A percentile compares a stretch with the other conserved stretches of the same genome.
Evolutionary conservation across 139 green algal species (phyloP).

Genomic region (Chlamydomonas asymmetrica): DNA sequence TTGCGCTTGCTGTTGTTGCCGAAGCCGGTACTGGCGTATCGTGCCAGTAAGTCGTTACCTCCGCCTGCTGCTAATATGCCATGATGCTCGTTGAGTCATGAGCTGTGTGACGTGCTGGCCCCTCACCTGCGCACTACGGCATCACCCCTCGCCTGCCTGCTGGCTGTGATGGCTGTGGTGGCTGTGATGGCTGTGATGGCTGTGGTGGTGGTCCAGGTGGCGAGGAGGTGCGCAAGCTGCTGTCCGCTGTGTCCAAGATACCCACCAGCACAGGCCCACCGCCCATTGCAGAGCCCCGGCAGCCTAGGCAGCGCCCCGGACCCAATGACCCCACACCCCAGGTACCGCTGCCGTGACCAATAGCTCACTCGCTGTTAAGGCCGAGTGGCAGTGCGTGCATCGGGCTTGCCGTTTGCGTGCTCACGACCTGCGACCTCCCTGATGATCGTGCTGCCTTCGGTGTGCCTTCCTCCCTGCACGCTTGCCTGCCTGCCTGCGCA

Average conservation of each 20-base stretch:
- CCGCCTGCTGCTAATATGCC: no score
- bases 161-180: no score
- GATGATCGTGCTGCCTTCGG: background rate
- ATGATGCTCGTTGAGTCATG: no score
- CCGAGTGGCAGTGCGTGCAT: background rate
- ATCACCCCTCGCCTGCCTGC: no score
- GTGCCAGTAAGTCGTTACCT: no score
- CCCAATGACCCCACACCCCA: slow-evolving; percentile 21
- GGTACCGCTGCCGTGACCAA: background rate
- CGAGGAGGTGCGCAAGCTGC: slow-evolving; percentile 52
- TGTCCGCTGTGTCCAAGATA: slow-evolving; percentile 37
- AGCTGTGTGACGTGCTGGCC: no score
- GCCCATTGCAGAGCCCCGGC: slow-evolving; percentile 39
- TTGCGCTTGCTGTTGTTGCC: no score
- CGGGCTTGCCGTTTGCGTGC: background rate
- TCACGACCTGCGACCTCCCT: background rate
- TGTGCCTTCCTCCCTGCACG: background rate
- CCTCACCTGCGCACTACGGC: no score
- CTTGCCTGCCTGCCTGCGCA: background rate
- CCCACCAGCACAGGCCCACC: slow-evolving; percentile 5
- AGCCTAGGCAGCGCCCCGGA: slow-evolving; percentile 6
- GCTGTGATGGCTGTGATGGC: no score
- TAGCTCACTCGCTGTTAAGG: background rate
- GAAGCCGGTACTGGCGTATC: no score
- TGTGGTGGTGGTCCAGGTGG: no score